Evolutionary conservation across 106 monocot species (phyloP).

Genomic region (Dendrobium officinale): DNA sequence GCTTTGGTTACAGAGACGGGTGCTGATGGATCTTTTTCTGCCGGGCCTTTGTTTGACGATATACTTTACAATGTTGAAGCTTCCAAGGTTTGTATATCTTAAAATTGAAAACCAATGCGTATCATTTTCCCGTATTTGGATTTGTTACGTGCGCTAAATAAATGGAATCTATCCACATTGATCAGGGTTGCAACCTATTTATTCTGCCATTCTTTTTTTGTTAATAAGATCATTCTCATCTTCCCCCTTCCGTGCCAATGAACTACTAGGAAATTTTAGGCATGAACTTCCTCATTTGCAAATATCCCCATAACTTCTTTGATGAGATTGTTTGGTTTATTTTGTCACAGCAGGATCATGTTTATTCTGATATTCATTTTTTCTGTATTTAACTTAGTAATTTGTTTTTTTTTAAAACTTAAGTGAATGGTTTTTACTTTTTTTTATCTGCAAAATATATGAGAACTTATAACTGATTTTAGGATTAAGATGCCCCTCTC

Average conservation of each 20-base stretch:
- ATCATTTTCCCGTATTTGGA: neutral
- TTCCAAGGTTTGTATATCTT: constrained; percentile 55
- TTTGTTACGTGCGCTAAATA: neutral
- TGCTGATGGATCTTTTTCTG: constrained; percentile 57
- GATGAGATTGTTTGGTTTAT: neutral
- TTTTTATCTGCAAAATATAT: neutral
- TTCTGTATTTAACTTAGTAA: neutral
- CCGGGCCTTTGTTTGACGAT: constrained; percentile 87
- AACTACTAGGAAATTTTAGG: neutral
- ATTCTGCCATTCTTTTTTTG: neutral
- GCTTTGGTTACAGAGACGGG: constrained; percentile 58
- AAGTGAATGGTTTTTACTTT: neutral
- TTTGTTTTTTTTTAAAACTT: neutral
- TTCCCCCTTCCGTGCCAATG: neutral
- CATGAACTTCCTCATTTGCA: neutral
- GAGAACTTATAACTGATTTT: neutral
- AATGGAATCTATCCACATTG: neutral
- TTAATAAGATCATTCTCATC: neutral
- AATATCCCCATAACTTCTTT: neutral
- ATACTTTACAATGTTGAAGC: constrained; percentile 69
- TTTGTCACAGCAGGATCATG: neutral
- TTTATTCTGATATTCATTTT: neutral
- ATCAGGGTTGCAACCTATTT: neutral
- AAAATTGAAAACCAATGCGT: neutral
- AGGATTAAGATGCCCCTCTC: neutral